These are phyloP conservation scores for Debaryomyces psychrophilus DNA, from an alignment of 1,139 yeast genomes.

Conservation along the genomic window DNA sequence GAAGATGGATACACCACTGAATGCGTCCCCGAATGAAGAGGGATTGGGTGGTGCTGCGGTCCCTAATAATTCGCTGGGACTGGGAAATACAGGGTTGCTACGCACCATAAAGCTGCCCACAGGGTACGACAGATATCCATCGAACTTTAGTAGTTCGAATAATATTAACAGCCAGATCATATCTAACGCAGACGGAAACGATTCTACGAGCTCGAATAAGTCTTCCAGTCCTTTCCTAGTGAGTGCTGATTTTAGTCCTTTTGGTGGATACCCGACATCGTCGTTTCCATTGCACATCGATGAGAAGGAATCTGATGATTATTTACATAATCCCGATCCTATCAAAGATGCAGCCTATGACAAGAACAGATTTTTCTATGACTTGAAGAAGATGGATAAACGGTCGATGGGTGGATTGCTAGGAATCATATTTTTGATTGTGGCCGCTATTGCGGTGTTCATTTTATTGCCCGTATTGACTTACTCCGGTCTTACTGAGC, in stretches of 20 bases:
- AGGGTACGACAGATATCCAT: slow-evolving; percentile 61
- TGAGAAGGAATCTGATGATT: slow-evolving; percentile 91
- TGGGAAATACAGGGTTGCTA: background rate
- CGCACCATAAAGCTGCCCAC: slow-evolving; percentile 43
- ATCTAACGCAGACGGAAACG: slow-evolving; percentile 4
- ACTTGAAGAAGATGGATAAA: slow-evolving; percentile 61
- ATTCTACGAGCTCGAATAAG: slow-evolving; percentile 21
- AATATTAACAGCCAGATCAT: slow-evolving; percentile 20
- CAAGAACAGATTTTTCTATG: slow-evolving; percentile 59
- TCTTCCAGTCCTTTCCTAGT: slow-evolving; percentile 24
- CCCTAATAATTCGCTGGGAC: background rate
- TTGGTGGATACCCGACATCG: slow-evolving; percentile 92
- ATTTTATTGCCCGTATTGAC: slow-evolving; percentile 76
- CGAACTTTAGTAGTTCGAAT: slow-evolving; percentile 25
- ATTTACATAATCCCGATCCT: slow-evolving; percentile 91
- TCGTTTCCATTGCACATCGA: slow-evolving; percentile 84
- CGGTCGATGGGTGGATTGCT: slow-evolving; percentile 59
- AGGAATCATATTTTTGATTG: slow-evolving; percentile 57
- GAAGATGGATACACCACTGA: slow-evolving; percentile 46
- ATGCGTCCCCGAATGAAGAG: slow-evolving; percentile 20
- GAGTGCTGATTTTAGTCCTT: slow-evolving; percentile 63
- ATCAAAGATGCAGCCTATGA: slow-evolving; percentile 82
- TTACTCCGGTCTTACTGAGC: slow-evolving; percentile 61
- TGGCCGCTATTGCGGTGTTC: slow-evolving; percentile 66
- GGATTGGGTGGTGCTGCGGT: background rate